Conservation (phyloP, 2,329 filamentous ascomycete genomes). For the Claviceps spartinae region DNA sequence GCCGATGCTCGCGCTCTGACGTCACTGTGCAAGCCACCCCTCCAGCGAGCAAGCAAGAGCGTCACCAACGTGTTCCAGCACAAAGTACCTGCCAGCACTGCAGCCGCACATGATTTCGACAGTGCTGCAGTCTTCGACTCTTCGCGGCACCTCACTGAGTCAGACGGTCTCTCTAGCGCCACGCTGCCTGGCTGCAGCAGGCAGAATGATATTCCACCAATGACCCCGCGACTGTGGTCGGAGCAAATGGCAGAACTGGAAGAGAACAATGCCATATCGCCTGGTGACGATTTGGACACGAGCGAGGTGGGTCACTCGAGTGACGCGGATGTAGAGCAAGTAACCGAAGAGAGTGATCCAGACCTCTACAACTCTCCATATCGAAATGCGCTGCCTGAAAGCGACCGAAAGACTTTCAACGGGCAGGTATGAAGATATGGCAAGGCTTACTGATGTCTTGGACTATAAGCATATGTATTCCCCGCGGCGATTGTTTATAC, state of each 20-base stretch:
- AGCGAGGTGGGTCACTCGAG: slow-evolving; percentile 20
- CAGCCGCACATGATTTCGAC: slow-evolving; percentile 7
- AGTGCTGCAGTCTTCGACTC: slow-evolving; percentile 21
- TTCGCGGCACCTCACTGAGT: slow-evolving; percentile 7
- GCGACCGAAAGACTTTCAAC: background rate
- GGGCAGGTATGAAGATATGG: background rate
- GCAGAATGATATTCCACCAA: background rate
- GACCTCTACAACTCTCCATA: slow-evolving; percentile 14
- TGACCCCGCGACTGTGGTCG: background rate
- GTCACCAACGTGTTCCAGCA: slow-evolving; percentile 20
- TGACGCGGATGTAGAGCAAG: slow-evolving; percentile 17
- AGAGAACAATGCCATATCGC: slow-evolving; percentile 10
- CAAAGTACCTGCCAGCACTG: slow-evolving; percentile 5
- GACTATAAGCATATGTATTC: background rate
- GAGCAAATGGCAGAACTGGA: slow-evolving; percentile 3
- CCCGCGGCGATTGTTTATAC: background rate
- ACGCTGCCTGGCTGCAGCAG: background rate
- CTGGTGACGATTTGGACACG: slow-evolving; percentile 18
- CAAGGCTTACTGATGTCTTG: background rate
- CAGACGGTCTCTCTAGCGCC: background rate
- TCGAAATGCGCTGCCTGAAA: background rate
- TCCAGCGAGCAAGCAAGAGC: slow-evolving; percentile 28
- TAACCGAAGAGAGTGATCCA: slow-evolving; percentile 20
- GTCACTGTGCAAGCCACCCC: slow-evolving; percentile 23
- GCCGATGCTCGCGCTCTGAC: slow-evolving; percentile 13